Percentiles rank a stretch among this genome's conserved stretches.
Evolutionary conservation across 352 stramenopile species (phyloP).

Genomic region (Phytophthora sp.): DNA sequence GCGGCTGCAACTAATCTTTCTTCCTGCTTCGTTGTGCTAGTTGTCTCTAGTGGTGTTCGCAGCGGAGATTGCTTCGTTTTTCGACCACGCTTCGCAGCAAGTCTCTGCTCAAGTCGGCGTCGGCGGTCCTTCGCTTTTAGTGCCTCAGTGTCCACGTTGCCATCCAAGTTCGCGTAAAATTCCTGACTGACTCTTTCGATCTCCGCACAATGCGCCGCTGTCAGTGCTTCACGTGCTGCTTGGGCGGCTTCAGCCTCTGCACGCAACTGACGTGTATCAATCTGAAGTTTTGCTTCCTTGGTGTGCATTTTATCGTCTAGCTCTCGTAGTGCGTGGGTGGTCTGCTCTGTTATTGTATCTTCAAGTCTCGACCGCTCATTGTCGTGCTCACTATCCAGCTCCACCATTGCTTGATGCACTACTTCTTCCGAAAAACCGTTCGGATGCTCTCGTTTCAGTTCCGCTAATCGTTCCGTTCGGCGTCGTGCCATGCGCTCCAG

Average conservation of each 20-base stretch:
- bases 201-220: slow-evolving; percentile 32
- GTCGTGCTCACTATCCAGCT: slow-evolving; percentile 27
- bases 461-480: slow-evolving; percentile 10
- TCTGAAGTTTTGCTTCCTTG: slow-evolving; percentile 13
- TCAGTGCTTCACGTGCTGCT: slow-evolving; percentile 31
- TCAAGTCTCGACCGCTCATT: slow-evolving; percentile 30
- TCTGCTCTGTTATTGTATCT: slow-evolving; percentile 22
- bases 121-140: slow-evolving; percentile 17
- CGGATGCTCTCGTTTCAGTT: slow-evolving; percentile 16
- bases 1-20: neutral
- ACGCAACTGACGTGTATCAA: slow-evolving; percentile 14
- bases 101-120: slow-evolving; percentile 28
- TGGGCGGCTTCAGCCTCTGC: slow-evolving; percentile 28
- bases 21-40: neutral
- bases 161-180: slow-evolving; percentile 24
- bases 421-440: slow-evolving; percentile 6
- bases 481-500: slow-evolving; percentile 30
- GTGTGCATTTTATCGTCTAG: slow-evolving; percentile 23
- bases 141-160: slow-evolving; percentile 18
- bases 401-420: slow-evolving; percentile 1
- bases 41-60: neutral
- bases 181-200: slow-evolving; percentile 31
- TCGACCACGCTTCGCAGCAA: slow-evolving; percentile 16
- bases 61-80: neutral
- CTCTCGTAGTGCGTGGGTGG: slow-evolving; percentile 18